These are phyloP conservation scores for Flaveria trinervia DNA, from an alignment of 129 eudicot genomes.

Conservation along the genomic window DNA sequence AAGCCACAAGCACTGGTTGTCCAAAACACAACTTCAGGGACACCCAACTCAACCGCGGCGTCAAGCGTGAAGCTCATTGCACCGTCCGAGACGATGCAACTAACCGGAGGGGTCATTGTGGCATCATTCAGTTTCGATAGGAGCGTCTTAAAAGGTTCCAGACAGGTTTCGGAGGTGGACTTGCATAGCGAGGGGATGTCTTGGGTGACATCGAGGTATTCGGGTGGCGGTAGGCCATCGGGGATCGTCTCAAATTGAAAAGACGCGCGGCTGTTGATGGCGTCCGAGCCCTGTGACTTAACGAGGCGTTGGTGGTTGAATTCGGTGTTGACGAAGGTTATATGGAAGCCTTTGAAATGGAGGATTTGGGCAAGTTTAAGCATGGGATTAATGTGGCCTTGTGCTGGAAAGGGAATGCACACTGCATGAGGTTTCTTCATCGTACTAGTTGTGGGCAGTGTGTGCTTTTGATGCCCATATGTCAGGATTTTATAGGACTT, in stretches of 20 bases:
- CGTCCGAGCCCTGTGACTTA: slow-evolving; percentile 33
- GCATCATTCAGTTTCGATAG: slow-evolving; percentile 19
- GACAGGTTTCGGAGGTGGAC: slow-evolving; percentile 21
- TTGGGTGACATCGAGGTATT: slow-evolving; percentile 30
- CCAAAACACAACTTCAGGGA: slow-evolving; percentile 36
- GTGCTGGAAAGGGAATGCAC: slow-evolving; percentile 59
- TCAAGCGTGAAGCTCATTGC: slow-evolving; percentile 40
- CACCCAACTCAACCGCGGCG: slow-evolving; percentile 30
- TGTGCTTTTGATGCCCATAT: neutral
- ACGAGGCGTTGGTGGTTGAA: slow-evolving; percentile 43
- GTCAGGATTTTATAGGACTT: neutral
- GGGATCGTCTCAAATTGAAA: slow-evolving; percentile 50
- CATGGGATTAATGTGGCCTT: slow-evolving; percentile 58
- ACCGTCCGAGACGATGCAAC: slow-evolving; percentile 42
- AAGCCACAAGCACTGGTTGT: slow-evolving; percentile 37
- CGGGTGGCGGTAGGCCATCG: slow-evolving; percentile 53
- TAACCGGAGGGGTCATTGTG: slow-evolving; percentile 29
- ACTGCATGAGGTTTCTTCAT: slow-evolving; percentile 40
- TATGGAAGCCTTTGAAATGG: slow-evolving; percentile 43
- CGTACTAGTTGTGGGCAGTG: neutral
- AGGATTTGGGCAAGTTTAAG: slow-evolving; percentile 46
- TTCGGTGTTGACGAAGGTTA: slow-evolving; percentile 61
- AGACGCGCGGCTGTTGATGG: slow-evolving; percentile 15
- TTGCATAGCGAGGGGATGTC: slow-evolving; percentile 28
- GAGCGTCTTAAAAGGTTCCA: slow-evolving; percentile 31